Base-by-base conservation (phyloP, 805 yeast species). In the Candida succiphila region DNA sequence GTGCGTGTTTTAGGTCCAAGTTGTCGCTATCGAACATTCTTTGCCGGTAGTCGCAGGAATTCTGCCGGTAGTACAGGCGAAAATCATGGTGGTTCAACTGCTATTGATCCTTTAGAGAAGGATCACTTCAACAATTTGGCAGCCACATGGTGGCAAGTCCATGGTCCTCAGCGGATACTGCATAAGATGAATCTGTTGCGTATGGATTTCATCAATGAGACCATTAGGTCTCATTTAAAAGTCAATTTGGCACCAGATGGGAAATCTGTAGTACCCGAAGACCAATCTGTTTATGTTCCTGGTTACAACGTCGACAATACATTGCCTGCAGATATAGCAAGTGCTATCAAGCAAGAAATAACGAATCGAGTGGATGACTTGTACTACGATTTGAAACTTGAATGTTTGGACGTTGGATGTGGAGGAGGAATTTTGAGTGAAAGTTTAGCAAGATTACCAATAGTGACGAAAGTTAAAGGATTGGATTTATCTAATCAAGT, bases 341-440 rank as follows among this genome's bases (percentile, higher is more conserved):
- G 51, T 4, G 64, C 63, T 28, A 74, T 80, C 9, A 37, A 60
- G 9, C 39, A 40, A 17, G 80, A 78, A 37, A 77, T 75, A 37
- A 74, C 73, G 17, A 37, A 45, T 14, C 63, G 65, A 30, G 51
- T 72, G 36, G 65, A 63, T 8, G 58, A 56, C 25, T 47, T 59
- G 20, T 56, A 60, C 27, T 37, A 35, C 4, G 38, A 52, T 4
- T 43, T 68, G 35, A 58, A 67, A 30, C 60, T 75, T 33, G 53
- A 56, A 13, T 87, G 77, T 1, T 60, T 92, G 36, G 99, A 92
- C 51, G 76, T 92, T 34, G 99, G 99, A 1, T 92, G 98, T 54
- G 99, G 99, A 15, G 99, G 98, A n/a, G 99, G 98, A 0, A 78
- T 92, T 18, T 60, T 92, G 15, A 64, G 88, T 5, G 99, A 92